Base-by-base conservation (phyloP, 768 basidiomycete species). In the Pulveroboletus ravenelii region DNA sequence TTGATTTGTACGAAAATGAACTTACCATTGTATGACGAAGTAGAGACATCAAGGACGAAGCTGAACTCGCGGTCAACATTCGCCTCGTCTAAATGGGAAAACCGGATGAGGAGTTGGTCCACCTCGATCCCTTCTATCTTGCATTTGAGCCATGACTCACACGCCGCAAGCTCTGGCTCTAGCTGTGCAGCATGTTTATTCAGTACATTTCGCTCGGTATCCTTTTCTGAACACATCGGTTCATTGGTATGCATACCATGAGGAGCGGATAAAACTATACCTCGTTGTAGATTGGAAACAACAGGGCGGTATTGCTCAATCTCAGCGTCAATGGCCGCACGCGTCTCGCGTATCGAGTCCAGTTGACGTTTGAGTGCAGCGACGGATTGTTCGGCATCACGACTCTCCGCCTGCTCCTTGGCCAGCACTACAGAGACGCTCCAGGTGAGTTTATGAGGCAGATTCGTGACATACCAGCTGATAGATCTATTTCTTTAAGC, bases 71-170 rank as follows among this genome's bases (percentile, higher is more conserved):
- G 73, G 9, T 79, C 73, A 2, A 74, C 72, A 41, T 85, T 78
- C 3, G 68, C 55, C 5, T 75, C 71, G 60, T 91, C 86, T 34
- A 93, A 62, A 49, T 79, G 70, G 10, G 77, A 76, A 65, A 93
- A 93, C 5, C 84, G 81, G 48, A 93, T 71, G 41, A 93, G 76
- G 17, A 93, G 74, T 41, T 81, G 77, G 63, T 88, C 85, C 32
- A 73, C 74, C 59, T 82, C 82, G 37, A 93, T 78, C 35, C 90
- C 90, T 65, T 93, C 89, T n/a, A 93, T 77, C 14, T 74, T 67
- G 63, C 82, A 87, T 14, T 77, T 76, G 30, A 89, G 69, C 31
- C 72, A 68, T 7, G 73, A 72, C 70, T 89, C 82, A 55, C 78
- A 78, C 13, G 69, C 75, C 3, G 70, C 66, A 23, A 88, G 68